Base-by-base conservation (phyloP, 768 basidiomycete genomes). In the Auricularia cornea region DNA sequence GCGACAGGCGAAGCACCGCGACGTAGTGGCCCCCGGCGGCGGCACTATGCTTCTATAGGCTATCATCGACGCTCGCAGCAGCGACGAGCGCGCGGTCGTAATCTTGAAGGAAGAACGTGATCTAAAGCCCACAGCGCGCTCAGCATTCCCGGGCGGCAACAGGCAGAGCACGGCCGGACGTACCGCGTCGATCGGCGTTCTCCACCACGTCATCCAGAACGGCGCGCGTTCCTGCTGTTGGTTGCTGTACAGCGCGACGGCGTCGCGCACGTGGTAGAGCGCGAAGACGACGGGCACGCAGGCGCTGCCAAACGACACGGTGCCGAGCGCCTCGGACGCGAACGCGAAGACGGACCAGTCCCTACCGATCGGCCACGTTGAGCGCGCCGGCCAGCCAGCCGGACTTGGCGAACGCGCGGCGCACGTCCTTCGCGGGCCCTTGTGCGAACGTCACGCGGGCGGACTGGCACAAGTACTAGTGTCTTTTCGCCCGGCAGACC, bases 201-300 rank as follows among this genome's bases (percentile, higher is more conserved):
- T 64, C 68, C 70, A 73, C 41, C 68, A 48, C n/a, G 69, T 73
- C 71, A 69, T 72, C 67, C 72, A 77, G 68, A 68, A 74, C 48
- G 68, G 40, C 64, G 71, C 72, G 33, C 75, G 62, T 63, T 68
- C 59, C 66, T 64, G 69, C 28, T 71, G 73, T 26, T 70, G 70
- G 26, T 70, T 64, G 65, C 76, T 74, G 64, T 77, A 77, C 65
- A 73, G 63, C 23, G 75, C 64, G 2, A 72, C 73, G 10, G 76
- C 76, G 60, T 77, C 76, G n/a, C 76, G 70, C 23, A 71, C 72
- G 60, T 74, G 75, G 20, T 76, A 76, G 33, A 77, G 67, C 14
- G 72, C 66, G 61, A 74, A 70, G 18, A 75, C 71, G 30, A 74
- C 68, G 3, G 68, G 64, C 5, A 16, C 26, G 18, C 28, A 10